Conservation (phyloP, 306 rosid genomes). For the Prunus padus region DNA sequence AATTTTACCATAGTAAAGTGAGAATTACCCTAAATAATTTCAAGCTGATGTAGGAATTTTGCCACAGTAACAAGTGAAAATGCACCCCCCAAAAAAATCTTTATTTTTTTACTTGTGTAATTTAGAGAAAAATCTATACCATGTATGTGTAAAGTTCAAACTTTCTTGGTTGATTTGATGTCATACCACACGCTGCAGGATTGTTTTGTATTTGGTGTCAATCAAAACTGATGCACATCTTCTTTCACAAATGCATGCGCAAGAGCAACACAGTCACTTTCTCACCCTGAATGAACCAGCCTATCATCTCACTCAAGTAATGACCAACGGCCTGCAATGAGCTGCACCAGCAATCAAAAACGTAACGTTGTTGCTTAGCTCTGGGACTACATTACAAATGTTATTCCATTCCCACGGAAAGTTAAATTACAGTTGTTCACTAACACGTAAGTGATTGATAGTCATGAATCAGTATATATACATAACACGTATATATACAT, state of each 20-base stretch:
- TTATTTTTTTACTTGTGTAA: too few species aligned
- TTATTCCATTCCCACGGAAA: not conserved
- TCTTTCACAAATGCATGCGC: not conserved
- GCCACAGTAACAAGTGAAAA: not conserved
- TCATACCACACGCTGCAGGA: not conserved
- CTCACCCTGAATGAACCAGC: not conserved
- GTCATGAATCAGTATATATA: too few species aligned
- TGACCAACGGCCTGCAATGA: not conserved
- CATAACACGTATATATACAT: too few species aligned
- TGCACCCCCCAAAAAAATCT: not conserved
- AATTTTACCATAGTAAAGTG: too few species aligned
- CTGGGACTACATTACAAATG: not conserved
- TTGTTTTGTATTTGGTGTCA: not conserved
- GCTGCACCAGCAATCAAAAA: not conserved
- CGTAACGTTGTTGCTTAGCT: not conserved
- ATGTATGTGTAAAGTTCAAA: not conserved
- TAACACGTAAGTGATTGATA: too few species aligned
- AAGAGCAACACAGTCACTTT: not conserved
- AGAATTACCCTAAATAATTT: too few species aligned
- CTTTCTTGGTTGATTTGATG: not conserved
- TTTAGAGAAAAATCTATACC: not conserved
- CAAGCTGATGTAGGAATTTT: not conserved
- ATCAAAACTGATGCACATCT: not conserved
- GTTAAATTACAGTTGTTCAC: too few species aligned
- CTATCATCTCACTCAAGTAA: too few species aligned